Base-by-base conservation (phyloP, 768 basidiomycete species). In the Kwoniella botswanensis region DNA sequence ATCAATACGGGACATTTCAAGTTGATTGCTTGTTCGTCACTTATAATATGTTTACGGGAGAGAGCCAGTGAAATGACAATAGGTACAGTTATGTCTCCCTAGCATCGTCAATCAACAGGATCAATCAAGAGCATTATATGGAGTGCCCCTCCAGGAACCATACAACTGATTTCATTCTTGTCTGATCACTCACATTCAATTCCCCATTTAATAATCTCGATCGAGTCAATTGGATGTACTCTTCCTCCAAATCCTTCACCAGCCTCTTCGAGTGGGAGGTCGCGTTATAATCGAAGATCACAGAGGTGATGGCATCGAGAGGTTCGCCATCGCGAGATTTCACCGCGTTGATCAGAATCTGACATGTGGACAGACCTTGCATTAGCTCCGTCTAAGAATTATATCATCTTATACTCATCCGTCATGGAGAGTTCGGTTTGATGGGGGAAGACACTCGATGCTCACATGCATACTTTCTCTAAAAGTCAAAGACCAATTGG, bases 401-500 rank as follows among this genome's bases (percentile, higher is more conserved):
- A 9, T 35, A 35, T 9, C 35, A 35, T 35, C 35, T 35, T 35
- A 35, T 35, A 35, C 35, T 35, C 35, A 35, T 35, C 1, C 35
- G 35, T 35, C 35, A 35, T 35, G 35, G 35, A 54, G 17, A 44
- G 10, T 15, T 43, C 4, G 59, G 6, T 21, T 35, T 35, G 35
- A 6, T 35, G 35, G 6, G 35, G 6, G 24, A 15, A 57, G 59
- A 60, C 35, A 60, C 13, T 18, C 22, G 26, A 35, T 35, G 46
- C 59, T 61, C 42, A 61, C 59, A 44, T 61, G 59, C 59, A 61
- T 61, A 61, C 41, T 43, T 26, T 61, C 64, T 21, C 41, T 43
- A n/a, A 56, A 65, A 42, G 64, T 56, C 35, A 65, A 15, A 13
- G 22, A 44, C 58, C 41, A 57, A 29, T 70, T 53, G 4, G 22